A percentile compares a stretch with the other conserved stretches of the same genome.
phyloP scores from a whole-genome alignment of 148 eudicot species.

The Agrostemma githago region DNA sequence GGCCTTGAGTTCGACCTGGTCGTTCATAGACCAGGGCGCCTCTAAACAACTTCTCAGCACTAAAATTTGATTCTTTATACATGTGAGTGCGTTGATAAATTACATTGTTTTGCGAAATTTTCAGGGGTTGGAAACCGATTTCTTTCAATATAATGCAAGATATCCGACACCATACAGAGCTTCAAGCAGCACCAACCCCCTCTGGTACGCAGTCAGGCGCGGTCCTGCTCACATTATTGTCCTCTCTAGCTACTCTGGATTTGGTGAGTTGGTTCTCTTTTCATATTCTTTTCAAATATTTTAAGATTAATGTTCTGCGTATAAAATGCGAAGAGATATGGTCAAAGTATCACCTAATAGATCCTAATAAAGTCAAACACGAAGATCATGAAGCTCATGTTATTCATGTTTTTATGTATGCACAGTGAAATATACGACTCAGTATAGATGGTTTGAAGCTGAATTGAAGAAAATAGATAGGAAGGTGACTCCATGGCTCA shows the following conservation, averaged over 20 bases:
- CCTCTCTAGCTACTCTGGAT: conserved; percentile 82
- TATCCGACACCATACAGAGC: conserved; percentile 70
- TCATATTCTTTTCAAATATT: too few species aligned
- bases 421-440: conserved; percentile 64
- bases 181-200: conserved; percentile 59
- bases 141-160: conserved; percentile 24
- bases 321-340: too few species aligned
- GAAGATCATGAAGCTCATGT: too few species aligned
- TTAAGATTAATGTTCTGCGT: too few species aligned
- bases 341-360: too few species aligned
- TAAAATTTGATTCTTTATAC: too few species aligned
- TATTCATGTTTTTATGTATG: not conserved
- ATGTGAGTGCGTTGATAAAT: too few species aligned
- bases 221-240: conserved; percentile 92
- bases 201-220: conserved; percentile 84
- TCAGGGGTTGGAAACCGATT: not conserved
- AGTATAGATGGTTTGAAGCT: conserved; percentile 44
- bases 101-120: not conserved
- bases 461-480: conserved; percentile 54
- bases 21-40: too few species aligned
- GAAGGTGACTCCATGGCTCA: conserved; percentile 66
- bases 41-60: too few species aligned
- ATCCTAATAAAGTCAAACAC: too few species aligned
- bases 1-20: too few species aligned
- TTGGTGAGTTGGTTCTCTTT: conserved; percentile 38